These are phyloP conservation scores for Vaccinium darrowii DNA, from an alignment of 148 eudicot genomes.

Conservation along the genomic window DNA sequence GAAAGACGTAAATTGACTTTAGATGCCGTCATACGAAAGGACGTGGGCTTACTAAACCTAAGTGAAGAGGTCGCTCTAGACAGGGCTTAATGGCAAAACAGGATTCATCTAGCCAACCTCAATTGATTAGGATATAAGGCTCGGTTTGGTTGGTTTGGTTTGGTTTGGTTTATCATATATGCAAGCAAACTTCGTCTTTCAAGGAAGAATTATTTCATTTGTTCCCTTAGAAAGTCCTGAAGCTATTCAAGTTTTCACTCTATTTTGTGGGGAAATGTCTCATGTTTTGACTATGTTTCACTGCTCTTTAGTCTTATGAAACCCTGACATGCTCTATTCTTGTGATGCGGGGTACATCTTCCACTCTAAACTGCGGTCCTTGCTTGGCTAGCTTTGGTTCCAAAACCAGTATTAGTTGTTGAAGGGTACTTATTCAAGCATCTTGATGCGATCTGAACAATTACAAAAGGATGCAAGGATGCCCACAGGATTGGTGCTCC, in stretches of 20 bases:
- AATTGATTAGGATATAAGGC: too few relatives aligned
- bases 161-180: too few relatives aligned
- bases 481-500: slow-evolving; percentile 80
- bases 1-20: too few relatives aligned
- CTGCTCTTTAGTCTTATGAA: not conserved
- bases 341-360: slow-evolving; percentile 76
- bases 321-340: slow-evolving; percentile 13
- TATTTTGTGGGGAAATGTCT: not conserved
- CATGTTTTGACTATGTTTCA: not conserved
- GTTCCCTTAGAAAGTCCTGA: not conserved
- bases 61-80: too few relatives aligned
- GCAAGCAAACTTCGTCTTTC: too few relatives aligned
- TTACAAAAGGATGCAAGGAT: slow-evolving; percentile 74
- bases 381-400: slow-evolving; percentile 59
- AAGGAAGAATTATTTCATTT: not conserved
- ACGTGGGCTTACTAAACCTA: too few relatives aligned
- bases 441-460: slow-evolving; percentile 79
- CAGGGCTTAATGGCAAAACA: too few relatives aligned
- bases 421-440: slow-evolving; percentile 94
- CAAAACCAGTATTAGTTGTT: slow-evolving; percentile 76
- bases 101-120: too few relatives aligned
- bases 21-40: too few relatives aligned
- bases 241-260: not conserved
- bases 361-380: slow-evolving; percentile 66
- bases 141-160: too few relatives aligned